A percentile compares a stretch with the other conserved stretches of the same genome.
phyloP scores from a whole-genome alignment of 2,329 filamentous ascomycete species.

The Colletotrichum noveboracense region DNA sequence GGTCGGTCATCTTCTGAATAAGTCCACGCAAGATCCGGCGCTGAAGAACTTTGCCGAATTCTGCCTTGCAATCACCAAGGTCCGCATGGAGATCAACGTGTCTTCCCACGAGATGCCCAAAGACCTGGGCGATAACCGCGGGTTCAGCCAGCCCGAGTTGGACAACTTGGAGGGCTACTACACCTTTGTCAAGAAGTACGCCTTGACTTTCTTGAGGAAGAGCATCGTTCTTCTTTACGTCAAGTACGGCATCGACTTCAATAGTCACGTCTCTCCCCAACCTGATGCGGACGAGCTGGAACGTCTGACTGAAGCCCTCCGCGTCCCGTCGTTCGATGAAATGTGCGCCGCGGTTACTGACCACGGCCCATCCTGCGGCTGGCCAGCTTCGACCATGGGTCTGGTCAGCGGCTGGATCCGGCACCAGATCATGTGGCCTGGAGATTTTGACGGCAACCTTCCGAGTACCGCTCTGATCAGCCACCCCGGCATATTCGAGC shows the following conservation, averaged over 20 bases:
- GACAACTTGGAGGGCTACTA: slow-evolving; percentile 60
- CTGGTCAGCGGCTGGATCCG: slow-evolving; percentile 76
- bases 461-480: slow-evolving; percentile 58
- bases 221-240: slow-evolving; percentile 82
- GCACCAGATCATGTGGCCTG: slow-evolving; percentile 57
- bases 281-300: slow-evolving; percentile 79
- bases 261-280: slow-evolving; percentile 66
- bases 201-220: slow-evolving; percentile 90
- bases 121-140: slow-evolving; percentile 43
- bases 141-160: slow-evolving; percentile 61
- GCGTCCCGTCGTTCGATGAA: slow-evolving; percentile 79
- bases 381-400: slow-evolving; percentile 49
- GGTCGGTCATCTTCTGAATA: slow-evolving; percentile 49
- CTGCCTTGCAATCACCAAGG: slow-evolving; percentile 52
- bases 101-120: slow-evolving; percentile 33
- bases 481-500: slow-evolving; percentile 92
- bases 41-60: slow-evolving; percentile 63
- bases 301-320: slow-evolving; percentile 77
- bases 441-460: slow-evolving; percentile 24
- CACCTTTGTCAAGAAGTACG: slow-evolving; percentile 77
- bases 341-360: slow-evolving; percentile 69
- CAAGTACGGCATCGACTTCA: slow-evolving; percentile 87
- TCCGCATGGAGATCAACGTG: slow-evolving; percentile 45
- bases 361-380: slow-evolving; percentile 48
- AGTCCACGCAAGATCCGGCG: slow-evolving; percentile 47